Percentiles rank a stretch among this genome's conserved stretches.
phyloP scores from a whole-genome alignment of 116 monocot genomes.

The Trichopus zeylanicus region DNA sequence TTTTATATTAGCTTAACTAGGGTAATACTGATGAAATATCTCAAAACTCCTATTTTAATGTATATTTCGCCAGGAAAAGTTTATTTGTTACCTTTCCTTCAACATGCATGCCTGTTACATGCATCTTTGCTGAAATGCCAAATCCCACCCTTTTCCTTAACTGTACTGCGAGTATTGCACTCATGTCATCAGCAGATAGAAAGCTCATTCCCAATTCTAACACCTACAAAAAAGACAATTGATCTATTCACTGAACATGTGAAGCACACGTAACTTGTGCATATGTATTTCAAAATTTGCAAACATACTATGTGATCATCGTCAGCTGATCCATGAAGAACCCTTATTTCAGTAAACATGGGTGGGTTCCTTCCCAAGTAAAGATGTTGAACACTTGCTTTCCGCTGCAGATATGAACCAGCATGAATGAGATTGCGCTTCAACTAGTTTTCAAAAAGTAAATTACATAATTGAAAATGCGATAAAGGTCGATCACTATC shows the following conservation, averaged over 20 bases:
- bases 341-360: constrained; percentile 64
- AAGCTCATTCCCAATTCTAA: constrained; percentile 81
- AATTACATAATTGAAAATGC: neutral
- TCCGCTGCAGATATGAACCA: neutral
- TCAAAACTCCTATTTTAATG: too few species aligned
- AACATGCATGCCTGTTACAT: constrained; percentile 83
- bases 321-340: constrained; percentile 47
- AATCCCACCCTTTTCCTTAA: constrained; percentile 73
- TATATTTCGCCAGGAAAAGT: too few species aligned
- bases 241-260: neutral
- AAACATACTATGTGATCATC: constrained; percentile 76
- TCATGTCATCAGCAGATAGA: constrained; percentile 77
- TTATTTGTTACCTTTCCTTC: constrained; percentile 72
- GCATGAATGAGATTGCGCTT: neutral
- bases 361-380: constrained; percentile 85
- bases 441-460: neutral
- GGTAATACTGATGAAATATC: too few species aligned
- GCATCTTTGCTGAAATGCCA: constrained; percentile 75
- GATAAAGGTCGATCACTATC: neutral
- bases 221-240: constrained; percentile 27
- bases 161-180: constrained; percentile 56
- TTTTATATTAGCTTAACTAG: too few species aligned
- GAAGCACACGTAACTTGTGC: neutral
- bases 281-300: neutral
- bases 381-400: constrained; percentile 64